Percentiles rank a stretch among this genome's conserved stretches.
Evolutionary conservation across 441 rosid species (phyloP).

Genomic region (Bruguiera hainesii): DNA sequence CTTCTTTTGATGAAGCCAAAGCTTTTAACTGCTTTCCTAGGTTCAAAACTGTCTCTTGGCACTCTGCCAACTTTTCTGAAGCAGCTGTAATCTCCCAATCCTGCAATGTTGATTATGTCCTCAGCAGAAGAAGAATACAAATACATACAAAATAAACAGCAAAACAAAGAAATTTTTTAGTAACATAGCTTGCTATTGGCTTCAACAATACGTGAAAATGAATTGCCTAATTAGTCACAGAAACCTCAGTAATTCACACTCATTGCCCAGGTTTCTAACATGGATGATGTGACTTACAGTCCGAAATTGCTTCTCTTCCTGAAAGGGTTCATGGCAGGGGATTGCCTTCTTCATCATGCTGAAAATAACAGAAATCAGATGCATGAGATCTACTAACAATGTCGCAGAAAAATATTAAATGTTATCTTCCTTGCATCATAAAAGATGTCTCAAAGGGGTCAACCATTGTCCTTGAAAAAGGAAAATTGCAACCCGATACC

Average conservation of each 20-base stretch:
- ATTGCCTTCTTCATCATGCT: slow-evolving; percentile 43
- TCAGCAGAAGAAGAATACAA: background rate
- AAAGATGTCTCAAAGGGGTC: slow-evolving; percentile 14
- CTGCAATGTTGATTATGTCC: slow-evolving; percentile 30
- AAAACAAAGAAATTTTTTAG: slow-evolving; percentile 39
- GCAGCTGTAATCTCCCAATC: slow-evolving; percentile 79
- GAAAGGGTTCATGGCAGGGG: slow-evolving; percentile 30
- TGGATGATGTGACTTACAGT: slow-evolving; percentile 47
- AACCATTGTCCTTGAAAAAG: too few relatives aligned
- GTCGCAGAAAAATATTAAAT: background rate
- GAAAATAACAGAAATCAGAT: slow-evolving; percentile 28
- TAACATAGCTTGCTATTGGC: slow-evolving; percentile 21
- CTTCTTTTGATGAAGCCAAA: slow-evolving; percentile 65
- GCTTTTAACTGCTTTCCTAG: slow-evolving; percentile 83
- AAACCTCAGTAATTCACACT: too few relatives aligned
- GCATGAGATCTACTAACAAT: slow-evolving; percentile 21
- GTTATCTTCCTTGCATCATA: background rate
- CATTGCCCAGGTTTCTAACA: too few relatives aligned
- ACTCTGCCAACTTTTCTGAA: slow-evolving; percentile 81
- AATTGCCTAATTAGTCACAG: too few relatives aligned
- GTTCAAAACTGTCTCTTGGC: slow-evolving; percentile 87
- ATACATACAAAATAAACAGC: background rate
- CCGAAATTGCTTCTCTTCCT: slow-evolving; percentile 50
- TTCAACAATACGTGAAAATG: too few relatives aligned
- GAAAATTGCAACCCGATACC: slow-evolving; percentile 28